Base-by-base conservation (phyloP, 768 basidiomycete genomes). In the Phylloporus rhodoxanthus region DNA sequence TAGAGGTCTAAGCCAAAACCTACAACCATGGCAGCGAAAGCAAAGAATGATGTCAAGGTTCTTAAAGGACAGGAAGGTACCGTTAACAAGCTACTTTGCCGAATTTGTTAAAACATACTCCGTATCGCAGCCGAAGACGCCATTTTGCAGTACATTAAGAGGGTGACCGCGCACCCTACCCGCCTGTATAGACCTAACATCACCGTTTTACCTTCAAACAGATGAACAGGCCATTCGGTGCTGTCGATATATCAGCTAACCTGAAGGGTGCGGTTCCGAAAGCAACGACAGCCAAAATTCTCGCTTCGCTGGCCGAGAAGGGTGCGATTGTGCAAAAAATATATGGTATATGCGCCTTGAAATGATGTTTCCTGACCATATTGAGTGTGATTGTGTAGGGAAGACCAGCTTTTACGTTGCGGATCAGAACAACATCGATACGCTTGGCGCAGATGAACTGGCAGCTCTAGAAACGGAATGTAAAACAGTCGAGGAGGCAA, bases 171-270 rank as follows among this genome's bases (percentile, higher is more conserved):
- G 6, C 14, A 32, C 39, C 28, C 15, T 41, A 26, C 9, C 21
- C 38, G 8, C 21, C 34, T 56, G 47, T 53, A 64, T 47, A 48
- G 36, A 21, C 14, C 10, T 25, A 14, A 43, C 40, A 29, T 25
- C 11, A 21, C 23, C 1, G 1, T 19, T 28, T 15, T 9, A 23
- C n/a, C 41, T 36, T 19, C 23, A 32, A 39, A 30, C 59, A 92
- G 89, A 89, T 91, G 81, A 95, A 95, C 67, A 78, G 91, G n/a
- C 91, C 91, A 6, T 94, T 85, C 60, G 91, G 91, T 8, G 91
- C 90, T 52, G 91, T 93, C 30, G 92, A 96, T 64, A 84, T 95
- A 5, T 78, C 87, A 14, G 89, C 91, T 9, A 96, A 96, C 68
- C 71, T 96, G 26, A 94, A 94, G 67, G 89, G 89, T 44, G 84